These are phyloP conservation scores for Chaetomiaceae sp. DNA, from an alignment of 2,329 filamentous ascomycete genomes.

Conservation along the genomic window DNA sequence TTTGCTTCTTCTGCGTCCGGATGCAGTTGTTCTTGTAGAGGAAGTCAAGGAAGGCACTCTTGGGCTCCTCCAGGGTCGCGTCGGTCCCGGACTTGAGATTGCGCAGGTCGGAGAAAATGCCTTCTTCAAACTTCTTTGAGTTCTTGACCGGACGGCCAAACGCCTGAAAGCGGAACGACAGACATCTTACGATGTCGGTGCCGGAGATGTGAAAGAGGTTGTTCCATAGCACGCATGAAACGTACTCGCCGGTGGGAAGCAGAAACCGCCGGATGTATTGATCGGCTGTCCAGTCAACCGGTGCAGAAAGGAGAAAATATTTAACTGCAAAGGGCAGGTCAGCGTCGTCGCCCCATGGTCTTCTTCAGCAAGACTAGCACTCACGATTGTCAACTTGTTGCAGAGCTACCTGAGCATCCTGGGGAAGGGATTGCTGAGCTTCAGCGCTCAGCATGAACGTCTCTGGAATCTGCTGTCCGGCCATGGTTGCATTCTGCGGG, in stretches of 20 bases:
- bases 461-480: constrained; percentile 90
- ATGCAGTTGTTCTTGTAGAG: constrained; percentile 99
- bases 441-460: constrained; percentile 98
- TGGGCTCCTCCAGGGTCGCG: constrained; percentile 95
- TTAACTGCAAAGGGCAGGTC: constrained; percentile 63
- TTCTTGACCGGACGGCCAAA: constrained; percentile 98
- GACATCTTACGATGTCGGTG: constrained; percentile 95
- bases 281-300: constrained; percentile 94
- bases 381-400: constrained; percentile 97
- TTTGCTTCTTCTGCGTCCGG: constrained; percentile 99
- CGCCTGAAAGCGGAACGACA: constrained; percentile 97
- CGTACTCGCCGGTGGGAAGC: constrained; percentile 94
- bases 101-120: constrained; percentile 96
- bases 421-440: constrained; percentile 91
- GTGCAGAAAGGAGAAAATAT: constrained; percentile 98
- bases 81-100: constrained; percentile 98
- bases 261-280: constrained; percentile 96
- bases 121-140: constrained; percentile 99
- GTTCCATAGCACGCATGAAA: constrained; percentile 98
- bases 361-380: too few species aligned
- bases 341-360: too few species aligned
- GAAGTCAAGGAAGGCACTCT: constrained; percentile 97
- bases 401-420: constrained; percentile 93
- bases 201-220: constrained; percentile 99
- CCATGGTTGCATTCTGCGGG: constrained; percentile 77